phyloP scores from a whole-genome alignment of 2,329 filamentous ascomycete species.

The Diaporthe sp. region DNA sequence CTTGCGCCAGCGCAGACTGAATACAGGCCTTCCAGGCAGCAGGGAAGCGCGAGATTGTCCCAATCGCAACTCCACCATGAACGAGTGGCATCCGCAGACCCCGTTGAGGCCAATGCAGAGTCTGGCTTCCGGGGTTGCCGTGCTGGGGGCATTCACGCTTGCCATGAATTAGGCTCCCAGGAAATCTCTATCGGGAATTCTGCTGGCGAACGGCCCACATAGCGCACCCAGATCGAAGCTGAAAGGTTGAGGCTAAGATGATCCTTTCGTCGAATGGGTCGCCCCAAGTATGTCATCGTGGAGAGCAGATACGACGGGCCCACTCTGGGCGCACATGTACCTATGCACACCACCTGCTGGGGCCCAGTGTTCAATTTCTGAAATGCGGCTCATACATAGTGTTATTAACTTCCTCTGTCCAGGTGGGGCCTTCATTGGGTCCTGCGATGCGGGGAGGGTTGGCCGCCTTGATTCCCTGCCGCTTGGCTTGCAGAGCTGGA shows the following conservation, averaged over 20 bases:
- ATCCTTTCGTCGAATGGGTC: background rate
- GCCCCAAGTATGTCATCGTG: background rate
- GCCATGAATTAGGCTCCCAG: background rate
- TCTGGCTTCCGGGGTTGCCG: background rate
- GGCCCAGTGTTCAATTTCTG: background rate
- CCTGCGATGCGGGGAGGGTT: constrained; percentile 3
- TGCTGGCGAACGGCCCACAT: background rate
- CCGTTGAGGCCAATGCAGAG: background rate
- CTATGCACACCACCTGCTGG: background rate
- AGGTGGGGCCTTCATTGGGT: background rate
- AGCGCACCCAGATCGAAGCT: background rate
- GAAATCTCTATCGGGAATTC: background rate
- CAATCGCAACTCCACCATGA: background rate
- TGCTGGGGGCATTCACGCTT: background rate
- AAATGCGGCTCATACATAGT: constrained; percentile 13
- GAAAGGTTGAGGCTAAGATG: background rate
- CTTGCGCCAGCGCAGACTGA: background rate
- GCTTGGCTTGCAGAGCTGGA: constrained; percentile 23
- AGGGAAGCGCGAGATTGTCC: background rate
- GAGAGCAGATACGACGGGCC: background rate
- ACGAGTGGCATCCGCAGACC: constrained; percentile 13
- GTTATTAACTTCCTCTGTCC: background rate
- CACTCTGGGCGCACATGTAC: background rate
- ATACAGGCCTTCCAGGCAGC: background rate
- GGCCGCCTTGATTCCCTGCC: constrained; percentile 6